phyloP scores from a whole-genome alignment of 306 rosid genomes.

The Ammopiptanthus mongolicus region DNA sequence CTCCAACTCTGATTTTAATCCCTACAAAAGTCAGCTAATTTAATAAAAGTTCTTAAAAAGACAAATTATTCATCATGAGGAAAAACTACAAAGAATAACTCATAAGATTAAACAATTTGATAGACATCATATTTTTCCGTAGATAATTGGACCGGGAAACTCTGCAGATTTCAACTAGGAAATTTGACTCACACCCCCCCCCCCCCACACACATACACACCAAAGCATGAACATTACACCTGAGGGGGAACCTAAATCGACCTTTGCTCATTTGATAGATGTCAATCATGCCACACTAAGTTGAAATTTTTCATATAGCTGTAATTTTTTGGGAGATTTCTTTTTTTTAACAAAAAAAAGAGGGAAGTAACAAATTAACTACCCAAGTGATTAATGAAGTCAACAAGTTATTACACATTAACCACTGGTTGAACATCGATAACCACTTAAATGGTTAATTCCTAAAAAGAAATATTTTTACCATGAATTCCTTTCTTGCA shows the following conservation, averaged over 20 bases:
- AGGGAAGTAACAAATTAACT: background rate
- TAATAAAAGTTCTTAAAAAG: background rate
- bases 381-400: background rate
- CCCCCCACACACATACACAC: too few species aligned
- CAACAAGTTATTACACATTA: background rate
- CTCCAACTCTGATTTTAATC: slow-evolving; percentile 91
- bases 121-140: background rate
- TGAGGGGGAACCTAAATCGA: too few species aligned
- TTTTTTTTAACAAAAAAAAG: background rate
- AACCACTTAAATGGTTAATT: background rate
- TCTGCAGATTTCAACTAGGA: background rate
- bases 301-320: background rate
- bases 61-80: background rate
- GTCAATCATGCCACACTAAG: background rate
- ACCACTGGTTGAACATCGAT: background rate
- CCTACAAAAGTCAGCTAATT: slow-evolving; percentile 49
- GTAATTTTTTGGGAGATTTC: background rate
- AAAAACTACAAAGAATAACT: background rate
- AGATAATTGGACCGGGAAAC: background rate
- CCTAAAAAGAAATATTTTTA: background rate
- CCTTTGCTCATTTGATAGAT: background rate
- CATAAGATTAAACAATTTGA: background rate
- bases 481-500: background rate
- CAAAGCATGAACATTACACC: too few species aligned
- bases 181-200: background rate